A percentile compares a stretch with the other conserved stretches of the same genome.
Evolutionary conservation across 108 stramenopile genomes (phyloP).

Genomic region (Skeletonema grethae): DNA sequence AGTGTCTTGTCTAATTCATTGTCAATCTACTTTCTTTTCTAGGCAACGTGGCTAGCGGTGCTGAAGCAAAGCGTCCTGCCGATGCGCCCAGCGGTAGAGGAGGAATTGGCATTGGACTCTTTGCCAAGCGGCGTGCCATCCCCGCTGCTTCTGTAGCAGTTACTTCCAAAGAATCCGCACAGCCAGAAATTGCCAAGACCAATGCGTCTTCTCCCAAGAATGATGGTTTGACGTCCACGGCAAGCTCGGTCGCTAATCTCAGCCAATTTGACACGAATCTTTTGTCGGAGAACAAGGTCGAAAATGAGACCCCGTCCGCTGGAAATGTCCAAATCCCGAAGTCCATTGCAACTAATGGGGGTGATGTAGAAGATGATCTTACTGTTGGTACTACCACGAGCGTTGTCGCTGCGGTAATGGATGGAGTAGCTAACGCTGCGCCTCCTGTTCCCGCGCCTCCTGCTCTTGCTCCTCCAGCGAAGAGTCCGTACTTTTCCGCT

Average conservation of each 20-base stretch:
- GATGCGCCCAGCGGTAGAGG: not conserved
- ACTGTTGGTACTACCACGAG: conserved; percentile 14
- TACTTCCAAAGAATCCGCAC: not conserved
- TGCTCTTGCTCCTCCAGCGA: not conserved
- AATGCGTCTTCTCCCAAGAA: not conserved
- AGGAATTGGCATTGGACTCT: conserved; percentile 23
- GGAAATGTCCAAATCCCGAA: conserved; percentile 4
- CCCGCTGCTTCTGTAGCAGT: not conserved
- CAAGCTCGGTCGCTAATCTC: conserved; percentile 12
- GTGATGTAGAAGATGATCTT: conserved; percentile 26
- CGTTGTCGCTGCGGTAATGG: not conserved
- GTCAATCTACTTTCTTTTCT: not conserved
- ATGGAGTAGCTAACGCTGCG: not conserved
- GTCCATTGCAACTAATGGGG: conserved; percentile 15
- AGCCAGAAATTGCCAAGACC: not conserved
- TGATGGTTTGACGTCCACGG: not conserved
- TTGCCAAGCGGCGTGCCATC: conserved; percentile 11
- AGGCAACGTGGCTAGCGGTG: not conserved
- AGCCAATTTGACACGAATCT: conserved; percentile 19
- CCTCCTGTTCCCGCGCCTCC: not conserved
- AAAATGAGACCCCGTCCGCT: not conserved
- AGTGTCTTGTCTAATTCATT: not conserved
- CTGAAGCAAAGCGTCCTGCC: conserved; percentile 11
- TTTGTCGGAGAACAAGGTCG: conserved; percentile 13
- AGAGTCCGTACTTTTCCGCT: conserved; percentile 1